phyloP scores from a whole-genome alignment of 108 stramenopile genomes.

The Cylindrotheca closterium region DNA sequence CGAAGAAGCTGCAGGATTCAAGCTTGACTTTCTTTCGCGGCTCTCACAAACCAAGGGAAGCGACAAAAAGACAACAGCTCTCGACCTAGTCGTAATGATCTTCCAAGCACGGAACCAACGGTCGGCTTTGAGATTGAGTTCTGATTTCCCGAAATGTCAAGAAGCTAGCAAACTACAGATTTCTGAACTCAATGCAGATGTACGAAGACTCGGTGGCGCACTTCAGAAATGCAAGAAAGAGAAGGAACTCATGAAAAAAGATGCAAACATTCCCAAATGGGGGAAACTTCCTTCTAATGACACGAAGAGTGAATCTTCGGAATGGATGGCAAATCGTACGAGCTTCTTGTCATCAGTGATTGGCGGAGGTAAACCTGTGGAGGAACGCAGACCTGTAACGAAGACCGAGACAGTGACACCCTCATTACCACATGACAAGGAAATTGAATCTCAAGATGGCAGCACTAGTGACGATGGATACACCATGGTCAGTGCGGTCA shows the following conservation, averaged over 20 bases:
- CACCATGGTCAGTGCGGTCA: slow-evolving; percentile 40
- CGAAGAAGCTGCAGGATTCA: slow-evolving; percentile 88
- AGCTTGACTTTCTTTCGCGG: slow-evolving; percentile 89
- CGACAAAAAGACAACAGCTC: slow-evolving; percentile 92
- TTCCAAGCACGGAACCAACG: slow-evolving; percentile 67
- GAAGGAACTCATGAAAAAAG: slow-evolving; percentile 55
- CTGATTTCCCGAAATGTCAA: slow-evolving; percentile 72
- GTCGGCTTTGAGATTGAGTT: slow-evolving; percentile 48
- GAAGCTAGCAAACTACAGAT: slow-evolving; percentile 68
- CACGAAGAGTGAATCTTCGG: not conserved
- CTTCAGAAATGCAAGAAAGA: slow-evolving; percentile 67
- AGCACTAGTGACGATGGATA: slow-evolving; percentile 3
- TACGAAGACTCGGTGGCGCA: slow-evolving; percentile 41
- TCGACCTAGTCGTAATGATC: slow-evolving; percentile 89
- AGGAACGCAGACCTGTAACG: too few relatives aligned
- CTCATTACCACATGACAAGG: too few relatives aligned
- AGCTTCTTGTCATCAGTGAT: too few relatives aligned
- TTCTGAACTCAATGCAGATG: slow-evolving; percentile 63
- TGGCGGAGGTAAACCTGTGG: too few relatives aligned
- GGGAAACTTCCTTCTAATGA: not conserved
- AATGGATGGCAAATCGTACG: not conserved
- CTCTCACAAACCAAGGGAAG: slow-evolving; percentile 91
- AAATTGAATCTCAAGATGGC: too few relatives aligned
- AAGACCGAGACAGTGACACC: too few relatives aligned
- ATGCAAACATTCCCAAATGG: slow-evolving; percentile 10